Conservation (phyloP, 345 rosid species). For the Gossypium arboreum region DNA sequence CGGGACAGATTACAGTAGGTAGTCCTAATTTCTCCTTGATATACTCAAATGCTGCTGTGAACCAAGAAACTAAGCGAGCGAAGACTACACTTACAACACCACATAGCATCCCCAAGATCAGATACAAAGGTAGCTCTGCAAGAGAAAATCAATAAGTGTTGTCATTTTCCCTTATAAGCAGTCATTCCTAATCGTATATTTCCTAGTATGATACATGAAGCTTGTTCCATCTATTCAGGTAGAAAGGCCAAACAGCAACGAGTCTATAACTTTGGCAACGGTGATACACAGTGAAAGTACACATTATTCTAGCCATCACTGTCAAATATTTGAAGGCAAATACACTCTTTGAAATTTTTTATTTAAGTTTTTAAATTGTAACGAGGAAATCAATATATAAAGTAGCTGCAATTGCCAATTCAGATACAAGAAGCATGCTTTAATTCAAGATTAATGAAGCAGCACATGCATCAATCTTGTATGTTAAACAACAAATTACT, state of each 20-base stretch:
- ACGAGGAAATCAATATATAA: not conserved
- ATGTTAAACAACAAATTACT: not conserved
- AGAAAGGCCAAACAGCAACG: not conserved
- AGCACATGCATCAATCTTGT: not conserved
- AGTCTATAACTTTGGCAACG: not conserved
- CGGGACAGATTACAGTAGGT: constrained; percentile 92
- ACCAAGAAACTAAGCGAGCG: constrained; percentile 83
- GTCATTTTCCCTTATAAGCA: not conserved
- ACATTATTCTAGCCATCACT: not conserved
- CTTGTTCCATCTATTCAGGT: constrained; percentile 1
- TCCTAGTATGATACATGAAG: constrained; percentile 44
- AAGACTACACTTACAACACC: constrained; percentile 93
- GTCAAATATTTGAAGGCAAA: not conserved
- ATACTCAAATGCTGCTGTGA: constrained; percentile 64
- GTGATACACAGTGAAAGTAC: not conserved
- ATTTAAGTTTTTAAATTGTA: not conserved
- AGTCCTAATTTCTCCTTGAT: constrained; percentile 77
- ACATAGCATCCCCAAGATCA: constrained; percentile 94
- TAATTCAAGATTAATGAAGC: not conserved
- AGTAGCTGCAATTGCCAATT: not conserved
- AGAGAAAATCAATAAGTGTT: constrained; percentile 10
- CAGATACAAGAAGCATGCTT: not conserved
- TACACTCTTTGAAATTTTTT: not conserved
- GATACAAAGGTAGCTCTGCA: constrained; percentile 90
- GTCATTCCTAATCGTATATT: constrained; percentile 22